phyloP scores from a whole-genome alignment of 2,329 filamentous ascomycete species.

The Capronia americana region DNA sequence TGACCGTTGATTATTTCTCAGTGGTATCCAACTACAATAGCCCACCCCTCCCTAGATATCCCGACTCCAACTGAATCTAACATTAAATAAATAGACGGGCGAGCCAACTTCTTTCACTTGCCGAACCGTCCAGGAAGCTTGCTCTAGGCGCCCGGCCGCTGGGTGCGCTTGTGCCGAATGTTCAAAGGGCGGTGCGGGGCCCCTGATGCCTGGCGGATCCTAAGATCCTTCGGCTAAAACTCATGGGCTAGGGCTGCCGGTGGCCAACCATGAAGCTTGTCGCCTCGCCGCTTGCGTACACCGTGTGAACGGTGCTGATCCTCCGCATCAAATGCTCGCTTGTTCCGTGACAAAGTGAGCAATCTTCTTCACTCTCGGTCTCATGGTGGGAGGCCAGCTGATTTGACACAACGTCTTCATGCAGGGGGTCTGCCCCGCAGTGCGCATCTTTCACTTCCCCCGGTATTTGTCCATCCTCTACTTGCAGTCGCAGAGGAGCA shows the following conservation, averaged over 20 bases:
- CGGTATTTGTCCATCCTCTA: not conserved
- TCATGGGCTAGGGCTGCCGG: conserved; percentile 6
- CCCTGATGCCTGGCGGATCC: conserved; percentile 11
- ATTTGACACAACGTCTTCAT: conserved; percentile 4
- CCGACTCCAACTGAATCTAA: not conserved
- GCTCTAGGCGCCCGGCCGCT: not conserved
- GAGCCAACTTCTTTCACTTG: not conserved
- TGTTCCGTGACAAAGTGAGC: conserved; percentile 20
- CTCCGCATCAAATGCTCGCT: conserved; percentile 9
- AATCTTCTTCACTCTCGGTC: conserved; percentile 10
- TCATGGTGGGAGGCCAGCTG: conserved; percentile 3
- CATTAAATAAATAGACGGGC: not conserved
- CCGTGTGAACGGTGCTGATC: not conserved
- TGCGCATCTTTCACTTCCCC: conserved; percentile 1
- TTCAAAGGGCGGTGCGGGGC: not conserved
- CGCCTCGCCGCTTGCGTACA: not conserved
- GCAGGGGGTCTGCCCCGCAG: conserved; percentile 8
- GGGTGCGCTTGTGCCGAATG: not conserved
- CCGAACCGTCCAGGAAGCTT: not conserved
- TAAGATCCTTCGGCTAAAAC: conserved; percentile 11
- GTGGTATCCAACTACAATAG: not conserved
- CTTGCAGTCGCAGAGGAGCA: not conserved
- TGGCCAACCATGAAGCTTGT: conserved; percentile 15
- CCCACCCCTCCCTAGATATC: not conserved
- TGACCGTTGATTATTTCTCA: not conserved